Percentiles rank a stretch among this genome's conserved stretches.
Conservation (phyloP, 148 eudicot genomes). For the Suaeda aralocaspica region DNA sequence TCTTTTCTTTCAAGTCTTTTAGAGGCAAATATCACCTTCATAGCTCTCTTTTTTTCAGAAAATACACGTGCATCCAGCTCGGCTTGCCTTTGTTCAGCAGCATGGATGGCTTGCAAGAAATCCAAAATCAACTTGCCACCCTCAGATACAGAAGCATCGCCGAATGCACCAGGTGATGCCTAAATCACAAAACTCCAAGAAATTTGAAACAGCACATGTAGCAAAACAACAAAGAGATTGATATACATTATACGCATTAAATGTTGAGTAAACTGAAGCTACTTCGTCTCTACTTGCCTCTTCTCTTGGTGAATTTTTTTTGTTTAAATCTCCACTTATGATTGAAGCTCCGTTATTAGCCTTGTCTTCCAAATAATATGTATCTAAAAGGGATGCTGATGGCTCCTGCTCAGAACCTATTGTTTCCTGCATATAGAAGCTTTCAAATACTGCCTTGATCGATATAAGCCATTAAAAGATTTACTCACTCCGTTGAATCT, state of each 20-base stretch:
- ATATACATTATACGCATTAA: slow-evolving; percentile 11
- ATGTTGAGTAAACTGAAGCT: neutral
- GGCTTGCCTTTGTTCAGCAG: slow-evolving; percentile 90
- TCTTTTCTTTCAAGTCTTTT: neutral
- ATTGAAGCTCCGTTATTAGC: slow-evolving; percentile 31
- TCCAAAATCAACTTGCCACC: slow-evolving; percentile 88
- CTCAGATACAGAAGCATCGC: slow-evolving; percentile 44
- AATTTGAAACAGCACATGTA: slow-evolving; percentile 16
- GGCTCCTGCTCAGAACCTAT: slow-evolving; percentile 28
- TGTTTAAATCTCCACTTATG: slow-evolving; percentile 30
- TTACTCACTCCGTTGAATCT: neutral
- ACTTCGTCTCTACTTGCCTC: slow-evolving; percentile 18
- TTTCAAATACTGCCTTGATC: slow-evolving; percentile 1
- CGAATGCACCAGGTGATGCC: slow-evolving; percentile 36
- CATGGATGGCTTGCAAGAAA: slow-evolving; percentile 86
- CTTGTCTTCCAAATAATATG: slow-evolving; percentile 50
- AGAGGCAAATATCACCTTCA: slow-evolving; percentile 48
- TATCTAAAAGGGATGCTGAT: slow-evolving; percentile 60
- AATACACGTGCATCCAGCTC: slow-evolving; percentile 72
- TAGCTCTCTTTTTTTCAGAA: slow-evolving; percentile 68
- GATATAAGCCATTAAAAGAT: neutral
- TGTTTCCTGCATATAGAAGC: slow-evolving; percentile 40
- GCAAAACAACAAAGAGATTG: neutral
- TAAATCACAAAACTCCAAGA: slow-evolving; percentile 28
- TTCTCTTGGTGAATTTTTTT: slow-evolving; percentile 21